phyloP scores from a whole-genome alignment of 345 rosid species.

The Aurinia saxatilis region DNA sequence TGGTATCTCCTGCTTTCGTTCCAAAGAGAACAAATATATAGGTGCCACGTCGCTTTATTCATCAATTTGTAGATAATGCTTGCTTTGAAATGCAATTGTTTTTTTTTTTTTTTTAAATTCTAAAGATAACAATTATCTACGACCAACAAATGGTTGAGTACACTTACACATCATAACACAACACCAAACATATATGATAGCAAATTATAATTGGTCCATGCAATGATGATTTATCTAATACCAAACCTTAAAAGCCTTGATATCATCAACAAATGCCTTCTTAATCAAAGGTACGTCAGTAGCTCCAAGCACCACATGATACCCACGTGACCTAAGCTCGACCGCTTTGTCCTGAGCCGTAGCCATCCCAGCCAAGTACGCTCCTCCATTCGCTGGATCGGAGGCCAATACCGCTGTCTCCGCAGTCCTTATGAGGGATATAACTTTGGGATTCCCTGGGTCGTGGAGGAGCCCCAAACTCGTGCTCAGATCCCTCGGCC shows the following conservation, averaged over 20 bases:
- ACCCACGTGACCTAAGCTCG: slow-evolving; percentile 52
- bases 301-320: slow-evolving; percentile 56
- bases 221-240: too few relatives aligned
- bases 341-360: slow-evolving; percentile 53
- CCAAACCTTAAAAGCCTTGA: slow-evolving; percentile 38
- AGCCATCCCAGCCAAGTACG: slow-evolving; percentile 59
- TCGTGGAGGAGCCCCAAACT: slow-evolving; percentile 79
- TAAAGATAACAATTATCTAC: too few relatives aligned
- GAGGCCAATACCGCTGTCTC: slow-evolving; percentile 56
- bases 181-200: too few relatives aligned
- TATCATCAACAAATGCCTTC: slow-evolving; percentile 59
- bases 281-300: slow-evolving; percentile 56
- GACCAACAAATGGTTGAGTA: too few relatives aligned
- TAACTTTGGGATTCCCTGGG: slow-evolving; percentile 59
- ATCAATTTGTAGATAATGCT: too few relatives aligned
- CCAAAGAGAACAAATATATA: too few relatives aligned
- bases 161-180: too few relatives aligned
- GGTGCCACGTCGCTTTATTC: too few relatives aligned
- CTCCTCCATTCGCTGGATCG: slow-evolving; percentile 33
- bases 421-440: slow-evolving; percentile 37
- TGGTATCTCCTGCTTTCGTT: too few relatives aligned
- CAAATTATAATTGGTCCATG: too few relatives aligned
- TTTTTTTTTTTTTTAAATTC: too few relatives aligned
- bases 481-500: slow-evolving; percentile 81
- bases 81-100: too few relatives aligned